These are phyloP conservation scores for Ceratocystis eucalypticola DNA, from an alignment of 2,329 filamentous ascomycete genomes.

Conservation along the genomic window DNA sequence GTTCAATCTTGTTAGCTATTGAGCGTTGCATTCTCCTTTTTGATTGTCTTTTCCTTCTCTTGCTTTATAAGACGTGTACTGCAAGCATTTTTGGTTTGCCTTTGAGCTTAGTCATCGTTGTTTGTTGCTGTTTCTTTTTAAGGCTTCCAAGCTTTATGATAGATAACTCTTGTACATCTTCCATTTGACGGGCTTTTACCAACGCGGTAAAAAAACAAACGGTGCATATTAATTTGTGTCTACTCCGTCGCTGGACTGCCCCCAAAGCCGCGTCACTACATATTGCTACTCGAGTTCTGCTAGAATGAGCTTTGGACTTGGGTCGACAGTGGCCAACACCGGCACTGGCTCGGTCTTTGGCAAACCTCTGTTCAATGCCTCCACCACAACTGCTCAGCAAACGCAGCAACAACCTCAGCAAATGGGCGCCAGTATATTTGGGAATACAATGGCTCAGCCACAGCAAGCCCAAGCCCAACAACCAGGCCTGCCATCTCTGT, in stretches of 20 bases:
- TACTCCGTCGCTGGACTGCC: no score
- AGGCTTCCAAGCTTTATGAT: not conserved
- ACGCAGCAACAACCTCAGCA: conserved; percentile 29
- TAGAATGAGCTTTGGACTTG: conserved; percentile 16
- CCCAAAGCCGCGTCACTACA: no score
- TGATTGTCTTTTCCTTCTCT: no score
- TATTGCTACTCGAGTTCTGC: not conserved
- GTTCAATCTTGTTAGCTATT: not conserved
- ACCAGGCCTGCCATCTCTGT: conserved; percentile 32
- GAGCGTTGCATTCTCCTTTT: not conserved
- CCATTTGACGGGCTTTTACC: not conserved
- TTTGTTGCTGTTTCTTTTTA: not conserved
- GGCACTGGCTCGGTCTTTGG: conserved; percentile 18
- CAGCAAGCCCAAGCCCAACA: conserved; percentile 32
- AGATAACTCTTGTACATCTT: not conserved
- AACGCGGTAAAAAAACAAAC: not conserved
- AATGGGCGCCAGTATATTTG: conserved; percentile 19
- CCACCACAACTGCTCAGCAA: conserved; percentile 18
- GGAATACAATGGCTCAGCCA: conserved; percentile 9
- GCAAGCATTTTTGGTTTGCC: not conserved
- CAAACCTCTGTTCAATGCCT: conserved; percentile 24
- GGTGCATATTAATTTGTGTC: no score
- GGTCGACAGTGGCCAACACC: conserved; percentile 7
- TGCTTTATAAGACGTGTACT: no score
- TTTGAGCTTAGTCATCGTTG: not conserved